Base-by-base conservation (phyloP, 345 rosid genomes). In the Aquilaria yunnanensis region DNA sequence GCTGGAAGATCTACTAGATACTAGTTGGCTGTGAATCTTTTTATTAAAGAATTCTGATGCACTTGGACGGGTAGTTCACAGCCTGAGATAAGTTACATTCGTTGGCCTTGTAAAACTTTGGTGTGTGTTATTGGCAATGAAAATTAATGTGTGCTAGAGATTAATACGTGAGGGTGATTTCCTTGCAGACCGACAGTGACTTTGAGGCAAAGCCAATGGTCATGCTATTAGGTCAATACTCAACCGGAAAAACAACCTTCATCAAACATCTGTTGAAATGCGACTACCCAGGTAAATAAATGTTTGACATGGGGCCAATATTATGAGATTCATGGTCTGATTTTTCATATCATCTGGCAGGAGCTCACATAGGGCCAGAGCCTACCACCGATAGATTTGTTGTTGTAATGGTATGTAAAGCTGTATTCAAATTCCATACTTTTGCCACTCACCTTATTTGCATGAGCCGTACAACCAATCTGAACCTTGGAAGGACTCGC, bases 381-480 rank as follows among this genome's bases (percentile, higher is more conserved):
- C 99, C 99, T 58, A 94, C 97, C n/a, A 94, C 97, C 7, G 99
- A 94, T 75, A 82, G 97, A 75, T 94, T 94, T 74, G 96, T 90
- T 65, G 96, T 88, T 74, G 99, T 90, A 57, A 90, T 90, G 97
- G 96, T 94, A 86, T 41, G 70, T 61, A 2, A 4, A 56, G 48
- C 9, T 23, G 32, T 47, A 37, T 51, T 48, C 12, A 11, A 56
- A 55, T 16, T 14, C 12, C n/a, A 13, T 9, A 12, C 51, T 13
- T 37, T 37, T 50, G n/a, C 23, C 41, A 55, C 23, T 11, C 3
- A 49, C 23, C 23, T 23, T 23, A 23, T 23, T 47, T 32, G 29
- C 34, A 47, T 2, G 13, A 31, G 12, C 31, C 3, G 23, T 13
- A 11, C 46, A 46, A 9, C 32, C 30, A 30, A 41, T 34, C 49